Evolutionary conservation across 179 eudicot genomes (phyloP).

Genomic region (Silene coronaria): DNA sequence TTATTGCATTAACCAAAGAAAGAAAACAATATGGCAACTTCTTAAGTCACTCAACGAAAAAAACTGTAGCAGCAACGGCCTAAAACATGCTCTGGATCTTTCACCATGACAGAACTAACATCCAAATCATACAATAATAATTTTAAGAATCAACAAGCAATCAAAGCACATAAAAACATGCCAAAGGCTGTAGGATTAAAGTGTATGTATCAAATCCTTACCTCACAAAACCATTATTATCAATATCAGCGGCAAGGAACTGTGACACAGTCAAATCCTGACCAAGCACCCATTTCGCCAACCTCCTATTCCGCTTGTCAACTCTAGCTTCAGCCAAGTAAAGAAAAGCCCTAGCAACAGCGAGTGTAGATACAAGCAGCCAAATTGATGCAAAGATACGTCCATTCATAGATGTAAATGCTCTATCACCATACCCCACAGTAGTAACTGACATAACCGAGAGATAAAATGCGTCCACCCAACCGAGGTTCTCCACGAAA

Average conservation of each 20-base stretch:
- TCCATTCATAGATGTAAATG: conserved; percentile 66
- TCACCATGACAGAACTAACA: not conserved
- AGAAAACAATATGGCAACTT: not conserved
- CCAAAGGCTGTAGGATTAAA: not conserved
- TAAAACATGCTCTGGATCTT: not conserved
- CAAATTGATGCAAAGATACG: conserved; percentile 84
- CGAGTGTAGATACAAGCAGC: conserved; percentile 95
- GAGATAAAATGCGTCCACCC: conserved; percentile 83
- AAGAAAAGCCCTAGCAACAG: conserved; percentile 95
- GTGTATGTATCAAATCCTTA: conserved; percentile 20
- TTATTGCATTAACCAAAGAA: not conserved
- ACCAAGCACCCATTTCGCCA: conserved; percentile 93
- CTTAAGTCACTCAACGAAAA: not conserved
- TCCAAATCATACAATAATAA: not conserved
- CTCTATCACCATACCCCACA: conserved; percentile 93
- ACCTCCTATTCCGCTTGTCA: conserved; percentile 73
- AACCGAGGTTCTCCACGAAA: conserved; percentile 64
- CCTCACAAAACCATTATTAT: conserved; percentile 92
- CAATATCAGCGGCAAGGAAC: conserved; percentile 97
- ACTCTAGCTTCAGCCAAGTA: conserved; percentile 95
- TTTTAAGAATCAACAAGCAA: not conserved
- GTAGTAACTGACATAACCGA: conserved; percentile 98
- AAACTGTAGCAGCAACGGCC: not conserved
- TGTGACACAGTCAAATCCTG: conserved; percentile 84
- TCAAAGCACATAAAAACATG: not conserved